Evolutionary conservation across 2,329 filamentous ascomycete genomes (phyloP), one percentile per base, ranked within the genome.

Genomic region (Colletotrichum sp.): DNA sequence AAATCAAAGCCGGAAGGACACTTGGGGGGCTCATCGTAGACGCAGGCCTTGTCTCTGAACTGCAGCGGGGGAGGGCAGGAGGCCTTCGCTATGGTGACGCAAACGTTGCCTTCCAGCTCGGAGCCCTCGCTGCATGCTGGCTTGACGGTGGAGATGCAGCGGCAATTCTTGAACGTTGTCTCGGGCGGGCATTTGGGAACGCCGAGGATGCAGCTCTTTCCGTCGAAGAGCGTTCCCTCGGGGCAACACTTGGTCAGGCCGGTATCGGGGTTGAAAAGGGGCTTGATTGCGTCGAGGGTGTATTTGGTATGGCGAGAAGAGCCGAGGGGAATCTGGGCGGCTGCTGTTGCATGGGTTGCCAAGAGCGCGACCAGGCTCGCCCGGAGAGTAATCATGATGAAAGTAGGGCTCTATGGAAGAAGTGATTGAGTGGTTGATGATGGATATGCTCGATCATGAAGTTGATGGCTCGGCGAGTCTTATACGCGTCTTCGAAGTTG

Each of bases 341-440:
- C 30, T 36, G 58, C 58, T 34, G 30, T 15, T 15, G 30, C 18
- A 10, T 34, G n/a, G 1, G 58, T 34, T 21, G 32, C n/a, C 58
- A 62, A 15, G 1, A 62, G 28, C 0, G 30, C 28, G 6, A 36
- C 30, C 28, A 62, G 30, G 21, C 58, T 62, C 30, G 28, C 30
- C 30, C 32, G 58, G 58, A 36, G 58, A 32, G 30, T 32, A 7
- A 21, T 16, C 58, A 62, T 62, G 26, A 13, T 62, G 1, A 9
- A 5, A 24, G n/a, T 10, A 2, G 18, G 30, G 8, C 15, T n/a
- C 2, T 10, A 2, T 36, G n/a, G 2, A 21, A 5, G 3, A 5
- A 1, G 4, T 21, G 26, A 3, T 21, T 24, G 30, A 34, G 58
- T n/a, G 2, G 3, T 15, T 21, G 58, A 0, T 24, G 30, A 8